A percentile compares a stretch with the other conserved stretches of the same genome.
phyloP scores from a whole-genome alignment of 1,139 yeast genomes.

The Magnusiomyces suaveolens region DNA sequence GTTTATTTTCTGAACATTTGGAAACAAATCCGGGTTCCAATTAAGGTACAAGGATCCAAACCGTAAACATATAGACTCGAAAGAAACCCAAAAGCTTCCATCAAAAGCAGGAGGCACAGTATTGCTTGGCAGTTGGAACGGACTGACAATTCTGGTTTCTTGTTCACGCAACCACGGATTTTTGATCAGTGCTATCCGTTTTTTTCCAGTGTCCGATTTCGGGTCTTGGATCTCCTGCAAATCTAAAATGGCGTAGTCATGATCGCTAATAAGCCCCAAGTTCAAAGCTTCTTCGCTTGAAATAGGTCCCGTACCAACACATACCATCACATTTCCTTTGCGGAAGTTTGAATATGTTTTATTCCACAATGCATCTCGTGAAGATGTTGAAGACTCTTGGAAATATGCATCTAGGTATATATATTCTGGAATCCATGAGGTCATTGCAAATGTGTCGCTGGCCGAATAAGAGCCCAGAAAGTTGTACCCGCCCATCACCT shows the following conservation, averaged over 20 bases:
- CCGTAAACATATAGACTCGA: conserved; percentile 34
- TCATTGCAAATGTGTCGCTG: conserved; percentile 54
- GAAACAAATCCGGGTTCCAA: conserved; percentile 47
- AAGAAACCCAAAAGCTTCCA: conserved; percentile 29
- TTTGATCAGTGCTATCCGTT: conserved; percentile 33
- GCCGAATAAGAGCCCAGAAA: conserved; percentile 73
- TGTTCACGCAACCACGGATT: conserved; percentile 44
- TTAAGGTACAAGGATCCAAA: conserved; percentile 55
- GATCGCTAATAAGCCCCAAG: conserved; percentile 45
- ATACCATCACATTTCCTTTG: conserved; percentile 39
- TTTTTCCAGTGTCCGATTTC: conserved; percentile 14
- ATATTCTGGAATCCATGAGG: conserved; percentile 72
- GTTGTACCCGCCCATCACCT: conserved; percentile 54
- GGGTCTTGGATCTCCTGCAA: conserved; percentile 21
- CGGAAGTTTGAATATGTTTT: conserved; percentile 29
- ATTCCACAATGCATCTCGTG: conserved; percentile 32
- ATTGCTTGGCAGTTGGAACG: conserved; percentile 12
- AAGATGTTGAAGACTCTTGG: conserved; percentile 21
- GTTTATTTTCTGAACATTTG: conserved; percentile 26
- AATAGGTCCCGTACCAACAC: conserved; percentile 58
- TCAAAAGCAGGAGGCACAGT: conserved; percentile 12
- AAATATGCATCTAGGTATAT: conserved; percentile 30
- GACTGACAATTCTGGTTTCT: conserved; percentile 8
- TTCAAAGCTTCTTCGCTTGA: conserved; percentile 34
- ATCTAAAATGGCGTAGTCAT: conserved; percentile 56